A percentile compares a stretch with the other conserved stretches of the same genome.
These are phyloP conservation scores for Fusarium subglutinans DNA, from an alignment of 2,329 filamentous ascomycete species.

Conservation along the genomic window DNA sequence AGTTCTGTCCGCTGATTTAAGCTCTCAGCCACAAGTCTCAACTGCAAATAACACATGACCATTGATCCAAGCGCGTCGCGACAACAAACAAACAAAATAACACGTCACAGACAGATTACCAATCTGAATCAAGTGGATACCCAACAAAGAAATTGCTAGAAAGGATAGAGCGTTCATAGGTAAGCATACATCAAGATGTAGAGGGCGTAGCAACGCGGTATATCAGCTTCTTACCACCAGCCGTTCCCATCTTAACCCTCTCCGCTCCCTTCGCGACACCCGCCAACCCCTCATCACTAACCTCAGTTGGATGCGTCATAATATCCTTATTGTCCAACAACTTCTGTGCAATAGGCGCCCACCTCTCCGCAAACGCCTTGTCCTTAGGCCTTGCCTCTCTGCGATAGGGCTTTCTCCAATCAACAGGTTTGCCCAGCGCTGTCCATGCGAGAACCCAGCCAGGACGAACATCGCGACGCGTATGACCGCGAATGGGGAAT, in stretches of 20 bases:
- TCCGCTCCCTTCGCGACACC: background rate
- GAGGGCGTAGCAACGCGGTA: background rate
- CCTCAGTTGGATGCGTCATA: background rate
- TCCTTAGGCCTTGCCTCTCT: background rate
- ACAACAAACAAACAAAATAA: no score
- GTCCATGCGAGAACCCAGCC: constrained; percentile 36
- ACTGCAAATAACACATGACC: no score
- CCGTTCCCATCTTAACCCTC: background rate
- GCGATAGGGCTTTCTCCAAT: constrained; percentile 19
- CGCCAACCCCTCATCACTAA: background rate
- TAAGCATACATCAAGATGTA: background rate
- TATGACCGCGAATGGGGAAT: constrained; percentile 37
- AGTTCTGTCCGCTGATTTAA: no score
- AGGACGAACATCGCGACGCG: constrained; percentile 32
- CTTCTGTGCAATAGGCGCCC: constrained; percentile 1
- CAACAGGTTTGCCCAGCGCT: constrained; percentile 17
- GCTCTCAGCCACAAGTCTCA: no score
- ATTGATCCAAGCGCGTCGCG: background rate
- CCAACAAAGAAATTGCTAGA: background rate
- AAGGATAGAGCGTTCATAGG: no score
- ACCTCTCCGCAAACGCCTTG: background rate
- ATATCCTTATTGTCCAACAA: background rate
- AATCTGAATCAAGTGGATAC: no score
- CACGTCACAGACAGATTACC: background rate
- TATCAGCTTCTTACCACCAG: constrained; percentile 2